phyloP scores from a whole-genome alignment of 2,329 filamentous ascomycete genomes.

The Aspergillus texensis region DNA sequence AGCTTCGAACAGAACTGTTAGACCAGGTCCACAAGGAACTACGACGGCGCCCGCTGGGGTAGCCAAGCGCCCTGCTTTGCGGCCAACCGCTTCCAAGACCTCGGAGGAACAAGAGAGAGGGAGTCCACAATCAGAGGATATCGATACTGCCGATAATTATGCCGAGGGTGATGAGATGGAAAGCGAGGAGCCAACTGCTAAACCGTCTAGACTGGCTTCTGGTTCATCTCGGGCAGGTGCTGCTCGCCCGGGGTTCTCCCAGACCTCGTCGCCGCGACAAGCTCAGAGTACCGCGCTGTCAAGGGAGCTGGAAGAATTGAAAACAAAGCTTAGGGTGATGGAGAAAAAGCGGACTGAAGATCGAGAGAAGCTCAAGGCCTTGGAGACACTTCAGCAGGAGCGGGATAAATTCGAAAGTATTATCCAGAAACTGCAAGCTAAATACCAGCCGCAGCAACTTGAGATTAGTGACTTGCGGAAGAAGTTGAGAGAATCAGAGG shows the following conservation, averaged over 20 bases:
- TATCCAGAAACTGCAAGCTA: slow-evolving; percentile 86
- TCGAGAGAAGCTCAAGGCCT: slow-evolving; percentile 76
- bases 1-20: slow-evolving; percentile 35
- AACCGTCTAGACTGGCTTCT: slow-evolving; percentile 26
- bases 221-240: slow-evolving; percentile 26
- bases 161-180: slow-evolving; percentile 26
- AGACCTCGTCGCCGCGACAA: slow-evolving; percentile 43
- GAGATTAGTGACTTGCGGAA: slow-evolving; percentile 78
- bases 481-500: slow-evolving; percentile 74
- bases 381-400: slow-evolving; percentile 72
- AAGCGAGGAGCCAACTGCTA: slow-evolving; percentile 24
- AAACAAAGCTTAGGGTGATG: slow-evolving; percentile 81
- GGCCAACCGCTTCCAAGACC: slow-evolving; percentile 28
- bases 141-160: slow-evolving; percentile 31
- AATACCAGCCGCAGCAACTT: slow-evolving; percentile 81
- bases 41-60: slow-evolving; percentile 25
- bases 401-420: slow-evolving; percentile 67
- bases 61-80: slow-evolving; percentile 39
- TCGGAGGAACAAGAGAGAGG: slow-evolving; percentile 30
- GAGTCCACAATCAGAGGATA: slow-evolving; percentile 34
- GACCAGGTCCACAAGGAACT: slow-evolving; percentile 32
- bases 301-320: slow-evolving; percentile 81
- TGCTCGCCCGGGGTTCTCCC: slow-evolving; percentile 32
- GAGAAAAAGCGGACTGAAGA: slow-evolving; percentile 87
- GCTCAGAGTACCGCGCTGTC: slow-evolving; percentile 53